phyloP scores from a whole-genome alignment of 257 asterid species.

The Plantago major region DNA sequence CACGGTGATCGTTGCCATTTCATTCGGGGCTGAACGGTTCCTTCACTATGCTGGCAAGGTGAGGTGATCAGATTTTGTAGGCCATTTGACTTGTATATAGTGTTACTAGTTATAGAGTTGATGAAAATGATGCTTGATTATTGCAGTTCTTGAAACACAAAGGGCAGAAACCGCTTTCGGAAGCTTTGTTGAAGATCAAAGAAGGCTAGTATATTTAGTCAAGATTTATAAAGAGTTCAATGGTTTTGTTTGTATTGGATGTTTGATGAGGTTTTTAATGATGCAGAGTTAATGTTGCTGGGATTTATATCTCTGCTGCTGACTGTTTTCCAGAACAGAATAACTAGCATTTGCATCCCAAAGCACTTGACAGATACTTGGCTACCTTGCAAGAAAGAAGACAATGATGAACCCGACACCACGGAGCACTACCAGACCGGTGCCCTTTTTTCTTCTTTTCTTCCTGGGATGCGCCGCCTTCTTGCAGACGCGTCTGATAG shows the following conservation, averaged over 20 bases:
- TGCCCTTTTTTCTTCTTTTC: background rate
- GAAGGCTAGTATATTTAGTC: conserved; percentile 34
- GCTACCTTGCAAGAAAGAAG: conserved; percentile 54
- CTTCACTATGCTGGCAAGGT: conserved; percentile 65
- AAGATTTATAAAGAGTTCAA: background rate
- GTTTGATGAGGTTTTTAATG: background rate
- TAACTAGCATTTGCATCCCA: conserved; percentile 44
- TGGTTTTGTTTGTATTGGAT: background rate
- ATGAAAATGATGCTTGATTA: background rate
- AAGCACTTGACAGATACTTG: conserved; percentile 38
- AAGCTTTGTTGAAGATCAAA: conserved; percentile 65
- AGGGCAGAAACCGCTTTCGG: conserved; percentile 48
- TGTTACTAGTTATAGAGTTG: no score
- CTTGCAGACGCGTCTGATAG: conserved; percentile 4
- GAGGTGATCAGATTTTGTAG: no score
- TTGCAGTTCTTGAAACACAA: conserved; percentile 53
- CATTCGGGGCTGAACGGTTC: conserved; percentile 46
- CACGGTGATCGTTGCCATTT: conserved; percentile 54
- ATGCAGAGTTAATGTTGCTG: conserved; percentile 70
- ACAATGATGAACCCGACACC: background rate
- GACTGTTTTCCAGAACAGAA: conserved; percentile 38
- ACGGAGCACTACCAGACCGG: background rate
- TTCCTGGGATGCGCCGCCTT: conserved; percentile 14
- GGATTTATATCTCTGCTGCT: conserved; percentile 70
- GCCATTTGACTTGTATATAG: no score